These are phyloP conservation scores for Porogramme epimiltina DNA, from an alignment of 1,284 basidiomycete genomes.

Conservation along the genomic window DNA sequence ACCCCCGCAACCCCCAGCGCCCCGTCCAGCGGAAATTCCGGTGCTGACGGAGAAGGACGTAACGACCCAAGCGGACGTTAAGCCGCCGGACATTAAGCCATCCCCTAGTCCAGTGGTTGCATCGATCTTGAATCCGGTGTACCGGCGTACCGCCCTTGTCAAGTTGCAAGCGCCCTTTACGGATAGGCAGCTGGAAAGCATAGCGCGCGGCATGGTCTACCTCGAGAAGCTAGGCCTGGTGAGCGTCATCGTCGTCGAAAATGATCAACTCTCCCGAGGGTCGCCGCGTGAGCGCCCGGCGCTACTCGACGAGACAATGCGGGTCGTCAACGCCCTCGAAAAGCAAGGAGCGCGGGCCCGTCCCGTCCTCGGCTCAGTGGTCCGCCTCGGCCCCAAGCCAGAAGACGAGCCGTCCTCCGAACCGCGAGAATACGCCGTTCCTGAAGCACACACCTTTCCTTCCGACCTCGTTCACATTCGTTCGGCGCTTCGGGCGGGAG, in stretches of 20 bases:
- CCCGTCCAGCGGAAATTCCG: slow-evolving; percentile 16
- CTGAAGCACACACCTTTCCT: slow-evolving; percentile 76
- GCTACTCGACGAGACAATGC: slow-evolving; percentile 76
- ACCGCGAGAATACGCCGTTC: slow-evolving; percentile 42
- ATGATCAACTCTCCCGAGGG: slow-evolving; percentile 74
- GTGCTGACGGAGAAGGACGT: slow-evolving; percentile 15
- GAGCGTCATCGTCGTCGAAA: slow-evolving; percentile 93
- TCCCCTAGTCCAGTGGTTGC: slow-evolving; percentile 63
- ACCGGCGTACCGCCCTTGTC: slow-evolving; percentile 87
- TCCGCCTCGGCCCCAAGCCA: slow-evolving; percentile 80
- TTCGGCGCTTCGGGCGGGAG: slow-evolving; percentile 86
- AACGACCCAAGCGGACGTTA: slow-evolving; percentile 22
- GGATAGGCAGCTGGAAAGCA: slow-evolving; percentile 93
- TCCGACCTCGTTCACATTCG: slow-evolving; percentile 83
- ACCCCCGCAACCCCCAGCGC: slow-evolving; percentile 26
- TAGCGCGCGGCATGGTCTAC: slow-evolving; percentile 92
- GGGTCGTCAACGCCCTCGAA: slow-evolving; percentile 84
- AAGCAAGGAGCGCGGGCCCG: slow-evolving; percentile 84
- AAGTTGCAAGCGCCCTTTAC: slow-evolving; percentile 98
- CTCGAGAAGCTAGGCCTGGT: slow-evolving; percentile 95
- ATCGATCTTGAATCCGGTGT: slow-evolving; percentile 85
- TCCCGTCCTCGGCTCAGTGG: slow-evolving; percentile 86
- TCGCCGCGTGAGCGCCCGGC: slow-evolving; percentile 65
- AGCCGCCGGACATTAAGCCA: slow-evolving; percentile 30
- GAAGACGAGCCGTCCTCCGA: slow-evolving; percentile 40